Base-by-base conservation (phyloP, 176 grass and related monocot genomes). In the Puccinellia tenuiflora region DNA sequence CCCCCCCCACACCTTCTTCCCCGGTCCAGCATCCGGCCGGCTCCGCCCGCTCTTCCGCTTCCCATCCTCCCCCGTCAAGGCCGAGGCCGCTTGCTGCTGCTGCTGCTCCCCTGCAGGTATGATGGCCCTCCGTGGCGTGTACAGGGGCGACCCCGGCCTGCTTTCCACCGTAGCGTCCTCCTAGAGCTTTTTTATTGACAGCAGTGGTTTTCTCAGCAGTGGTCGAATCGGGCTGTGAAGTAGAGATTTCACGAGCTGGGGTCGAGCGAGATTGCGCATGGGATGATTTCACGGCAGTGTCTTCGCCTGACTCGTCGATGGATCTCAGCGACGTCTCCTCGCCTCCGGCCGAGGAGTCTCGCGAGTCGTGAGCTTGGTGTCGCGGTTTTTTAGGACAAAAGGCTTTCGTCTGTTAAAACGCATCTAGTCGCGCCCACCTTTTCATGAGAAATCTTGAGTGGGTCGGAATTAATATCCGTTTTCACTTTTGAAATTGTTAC, bases 11-110 rank as follows among this genome's bases (percentile, higher is more conserved):
- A 98, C 64, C 85, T 78, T 87, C 86, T 93, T 98, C 72, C 85
- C 80, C 7, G 90, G 81, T 95, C 92, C 92, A 95, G 77, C 92
- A 98, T 93, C n/a, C n/a, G n/a, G n/a, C 40, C 73, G 92, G 52
- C 88, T 85, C 77, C n/a, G n/a, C 18, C 89, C 82, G 7, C 79
- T 70, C 79, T 84, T 94, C 83, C 64, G 71, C 73, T 87, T 92
- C 1, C 17, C 51, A 7, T 95, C 96, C 14, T 96, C 91, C 51
- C n/a, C 92, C 76, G 43, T 10, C 18, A 62, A 28, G 3, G 77
- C n/a, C 15, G 30, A 54, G 4, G 74, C 43, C 6, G 25, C 6
- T 24, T 72, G 68, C 39, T n/a, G n/a, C n/a, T 57, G 51, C 9
- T 77, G 79, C 55, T 84, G 81, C 68, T 98, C 89, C 48, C 78